phyloP scores from a whole-genome alignment of 2,329 filamentous ascomycete species.

The Stagonosporopsis tanaceti region DNA sequence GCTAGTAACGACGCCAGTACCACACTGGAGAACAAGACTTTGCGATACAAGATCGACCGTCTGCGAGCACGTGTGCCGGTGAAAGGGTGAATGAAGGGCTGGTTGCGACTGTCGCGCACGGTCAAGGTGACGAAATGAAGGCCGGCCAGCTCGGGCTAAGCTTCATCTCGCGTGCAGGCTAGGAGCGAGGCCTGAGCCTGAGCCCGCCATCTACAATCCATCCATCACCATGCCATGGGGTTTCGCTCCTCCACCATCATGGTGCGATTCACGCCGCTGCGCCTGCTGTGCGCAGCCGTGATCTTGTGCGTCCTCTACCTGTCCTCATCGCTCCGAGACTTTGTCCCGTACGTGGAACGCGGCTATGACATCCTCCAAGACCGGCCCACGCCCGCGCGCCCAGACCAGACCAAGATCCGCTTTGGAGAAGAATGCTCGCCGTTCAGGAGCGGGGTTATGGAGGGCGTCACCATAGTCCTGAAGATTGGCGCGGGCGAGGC shows the following conservation, averaged over 20 bases:
- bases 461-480: slow-evolving; percentile 63
- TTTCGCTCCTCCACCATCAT: slow-evolving; percentile 38
- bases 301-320: slow-evolving; percentile 35
- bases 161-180: slow-evolving; percentile 13
- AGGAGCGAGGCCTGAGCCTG: neutral
- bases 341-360: slow-evolving; percentile 38
- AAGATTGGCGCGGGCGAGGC: slow-evolving; percentile 67
- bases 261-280: slow-evolving; percentile 48
- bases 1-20: neutral
- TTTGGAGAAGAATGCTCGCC: slow-evolving; percentile 45
- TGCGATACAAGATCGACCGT: neutral
- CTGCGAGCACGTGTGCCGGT: neutral
- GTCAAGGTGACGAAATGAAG: slow-evolving; percentile 8
- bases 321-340: slow-evolving; percentile 31
- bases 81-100: slow-evolving; percentile 3
- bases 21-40: neutral
- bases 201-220: slow-evolving; percentile 6
- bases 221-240: slow-evolving; percentile 15
- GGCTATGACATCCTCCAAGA: slow-evolving; percentile 44
- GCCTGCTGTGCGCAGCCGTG: slow-evolving; percentile 42
- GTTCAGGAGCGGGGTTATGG: slow-evolving; percentile 43
- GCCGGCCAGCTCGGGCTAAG: slow-evolving; percentile 8
- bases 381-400: slow-evolving; percentile 31
- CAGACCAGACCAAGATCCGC: slow-evolving; percentile 31
- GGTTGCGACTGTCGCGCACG: slow-evolving; percentile 8